Evolutionary conservation across 2,329 filamentous ascomycete species (phyloP).

Genomic region (Aspergillus texensis): DNA sequence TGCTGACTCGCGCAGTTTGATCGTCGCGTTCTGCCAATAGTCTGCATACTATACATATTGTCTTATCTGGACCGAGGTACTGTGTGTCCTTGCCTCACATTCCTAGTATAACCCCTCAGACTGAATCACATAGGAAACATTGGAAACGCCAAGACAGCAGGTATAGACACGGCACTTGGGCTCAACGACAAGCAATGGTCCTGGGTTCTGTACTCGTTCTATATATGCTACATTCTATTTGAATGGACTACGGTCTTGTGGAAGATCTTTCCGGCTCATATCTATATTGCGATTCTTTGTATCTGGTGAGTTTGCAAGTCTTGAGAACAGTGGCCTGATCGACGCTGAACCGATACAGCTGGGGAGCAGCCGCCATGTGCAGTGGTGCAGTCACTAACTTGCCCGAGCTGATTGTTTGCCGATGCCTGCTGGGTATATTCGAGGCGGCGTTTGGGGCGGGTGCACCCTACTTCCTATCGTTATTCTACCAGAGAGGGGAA

Average conservation of each 20-base stretch:
- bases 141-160: constrained; percentile 30
- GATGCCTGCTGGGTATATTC: constrained; percentile 25
- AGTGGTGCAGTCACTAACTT: constrained; percentile 25
- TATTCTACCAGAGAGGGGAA: constrained; percentile 55
- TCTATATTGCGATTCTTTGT: constrained; percentile 24
- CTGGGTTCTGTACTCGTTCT: constrained; percentile 30
- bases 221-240: constrained; percentile 29
- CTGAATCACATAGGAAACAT: constrained; percentile 19
- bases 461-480: constrained; percentile 41
- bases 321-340: too few species aligned
- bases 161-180: constrained; percentile 23
- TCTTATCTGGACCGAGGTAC: constrained; percentile 28
- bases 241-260: constrained; percentile 30
- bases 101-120: background rate
- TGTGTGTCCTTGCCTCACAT: background rate
- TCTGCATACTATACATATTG: constrained; percentile 28
- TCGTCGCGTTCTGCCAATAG: constrained; percentile 24
- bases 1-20: constrained; percentile 20
- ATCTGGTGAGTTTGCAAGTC: constrained; percentile 20
- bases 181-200: constrained; percentile 25
- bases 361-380: constrained; percentile 30
- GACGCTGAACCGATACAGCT: constrained; percentile 16
- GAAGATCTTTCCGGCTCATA: constrained; percentile 29
- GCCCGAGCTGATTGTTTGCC: constrained; percentile 23
- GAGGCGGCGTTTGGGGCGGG: constrained; percentile 27